Evolutionary conservation across 2,329 filamentous ascomycete genomes (phyloP), one percentile per base, ranked within the genome.

Genomic region (Ophiostoma triangulosporum): DNA sequence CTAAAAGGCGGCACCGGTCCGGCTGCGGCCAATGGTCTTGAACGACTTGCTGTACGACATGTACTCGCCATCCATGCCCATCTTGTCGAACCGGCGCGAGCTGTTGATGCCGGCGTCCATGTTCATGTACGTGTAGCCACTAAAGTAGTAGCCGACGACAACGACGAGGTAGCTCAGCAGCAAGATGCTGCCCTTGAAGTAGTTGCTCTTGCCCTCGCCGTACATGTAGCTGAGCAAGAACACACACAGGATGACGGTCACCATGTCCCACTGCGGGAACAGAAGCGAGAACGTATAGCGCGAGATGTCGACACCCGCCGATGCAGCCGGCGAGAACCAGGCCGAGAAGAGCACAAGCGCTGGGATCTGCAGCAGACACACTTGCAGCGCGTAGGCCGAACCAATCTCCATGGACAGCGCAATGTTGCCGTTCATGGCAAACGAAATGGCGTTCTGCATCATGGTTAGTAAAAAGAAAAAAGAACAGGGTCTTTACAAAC

Each of bases 341-440:
- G 88, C 90, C 56, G 87, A 94, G 74, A 91, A 98, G 40, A 95
- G 75, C 1, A 98, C 91, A 2, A 98, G 74, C 1, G 89, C 89
- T 0, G 93, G 93, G 20, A 97, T 90, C 65, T 98, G 93, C 20
- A 98, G 76, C 27, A 98, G 76, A 65, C 91, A 96, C 50, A 98
- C 93, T 68, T 98, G 93, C 43, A 98, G 74, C 1, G 93, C 93
- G 64, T 98, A 98, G 2, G 91, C 91, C 0, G 90, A 96, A 60
- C 93, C 93, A 61, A 98, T 98, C 65, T 98, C 93, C 93, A 98
- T 98, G 35, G 89, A 96, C 17, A 98, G 73, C 0, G 93, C 93
- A 67, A 98, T 97, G 67, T 98, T 98, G 56, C 93, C 93, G 64
- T 98, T 97, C 91, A 98, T 98, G 52, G 93, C 93, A 66, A 98